Evolutionary conservation across 306 rosid species (phyloP), one percentile per base, ranked within the genome.

Genomic region (Myrica gale): DNA sequence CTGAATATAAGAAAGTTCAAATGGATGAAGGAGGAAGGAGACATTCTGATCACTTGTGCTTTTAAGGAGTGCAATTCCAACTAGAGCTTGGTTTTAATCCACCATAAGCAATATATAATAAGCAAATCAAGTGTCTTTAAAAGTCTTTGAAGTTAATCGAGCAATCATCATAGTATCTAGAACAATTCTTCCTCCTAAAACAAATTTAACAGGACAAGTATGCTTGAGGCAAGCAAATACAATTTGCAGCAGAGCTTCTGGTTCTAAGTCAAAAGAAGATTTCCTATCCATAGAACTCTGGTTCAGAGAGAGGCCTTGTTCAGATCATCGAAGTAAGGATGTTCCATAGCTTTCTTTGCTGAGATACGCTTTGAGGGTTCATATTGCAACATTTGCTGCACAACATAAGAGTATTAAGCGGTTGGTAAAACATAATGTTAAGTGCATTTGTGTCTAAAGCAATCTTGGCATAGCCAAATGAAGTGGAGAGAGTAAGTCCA

Each of bases 311-410:
- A 67, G 16, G 56, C 84, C 87, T 84, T 88, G 80, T 84, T 76
- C 80, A 86, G 48, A 66, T 78, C 90, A 82, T 87, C 85, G 56
- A 96, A 96, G 84, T 96, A 92, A 43, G 88, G 84, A 69, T 96
- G 99, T 32, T 96, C 99, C 99, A 92, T 88, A 4, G 98, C 98
- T 80, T 87, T 90, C 92, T 96, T 92, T 0, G 98, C 96, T 43
- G 99, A 96, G 76, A 96, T 89, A 53, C 93, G 82, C 60, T 32
- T 82, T 5, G 90, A 51, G 65, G 92, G 98, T 73, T 96, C 96
- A 69, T 92, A 96, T 16, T 76, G 85, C 89, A 95, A 73, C 99
- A 95, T 92, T 87, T 95, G 85, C 97, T 93, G 89, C 52, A 74
- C 75, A 75, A 8, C 53, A 48, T 6, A 46, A 20, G 2, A 17